phyloP scores from a whole-genome alignment of 805 yeast genomes.

The Lachancea waltii region DNA sequence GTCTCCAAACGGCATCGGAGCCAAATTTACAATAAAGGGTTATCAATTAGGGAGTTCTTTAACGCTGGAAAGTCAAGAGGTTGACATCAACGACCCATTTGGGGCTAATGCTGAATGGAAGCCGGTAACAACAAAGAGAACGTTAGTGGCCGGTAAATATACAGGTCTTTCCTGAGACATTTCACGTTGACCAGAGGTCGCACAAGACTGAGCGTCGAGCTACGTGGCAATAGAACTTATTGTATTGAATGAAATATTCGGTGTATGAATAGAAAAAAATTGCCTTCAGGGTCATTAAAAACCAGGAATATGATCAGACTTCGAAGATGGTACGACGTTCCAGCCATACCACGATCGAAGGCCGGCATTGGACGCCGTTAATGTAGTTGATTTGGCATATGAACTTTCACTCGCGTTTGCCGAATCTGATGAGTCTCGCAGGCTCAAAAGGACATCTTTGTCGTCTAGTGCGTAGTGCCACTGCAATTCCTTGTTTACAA shows the following conservation, averaged over 20 bases:
- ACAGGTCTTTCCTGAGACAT: conserved; percentile 22
- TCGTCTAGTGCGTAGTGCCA: conserved; percentile 11
- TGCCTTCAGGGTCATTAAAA: background rate
- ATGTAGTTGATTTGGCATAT: background rate
- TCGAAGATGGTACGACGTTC: conserved; percentile 14
- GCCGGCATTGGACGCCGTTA: background rate
- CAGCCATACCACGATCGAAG: conserved; percentile 15
- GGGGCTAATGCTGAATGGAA: conserved; percentile 32
- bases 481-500: conserved; percentile 13
- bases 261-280: background rate
- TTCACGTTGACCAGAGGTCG: too few species aligned
- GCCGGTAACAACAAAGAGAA: conserved; percentile 29
- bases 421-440: too few species aligned
- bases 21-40: conserved; percentile 49
- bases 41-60: conserved; percentile 39
- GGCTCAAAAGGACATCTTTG: too few species aligned
- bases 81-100: conserved; percentile 36
- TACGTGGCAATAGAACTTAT: background rate
- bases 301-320: conserved; percentile 5
- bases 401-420: conserved; percentile 1
- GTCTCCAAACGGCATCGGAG: conserved; percentile 64
- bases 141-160: conserved; percentile 36
- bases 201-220: too few species aligned
- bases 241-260: background rate
- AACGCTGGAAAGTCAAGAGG: conserved; percentile 34